These are phyloP conservation scores for Truncatella angustata DNA, from an alignment of 2,329 filamentous ascomycete species.

Conservation along the genomic window DNA sequence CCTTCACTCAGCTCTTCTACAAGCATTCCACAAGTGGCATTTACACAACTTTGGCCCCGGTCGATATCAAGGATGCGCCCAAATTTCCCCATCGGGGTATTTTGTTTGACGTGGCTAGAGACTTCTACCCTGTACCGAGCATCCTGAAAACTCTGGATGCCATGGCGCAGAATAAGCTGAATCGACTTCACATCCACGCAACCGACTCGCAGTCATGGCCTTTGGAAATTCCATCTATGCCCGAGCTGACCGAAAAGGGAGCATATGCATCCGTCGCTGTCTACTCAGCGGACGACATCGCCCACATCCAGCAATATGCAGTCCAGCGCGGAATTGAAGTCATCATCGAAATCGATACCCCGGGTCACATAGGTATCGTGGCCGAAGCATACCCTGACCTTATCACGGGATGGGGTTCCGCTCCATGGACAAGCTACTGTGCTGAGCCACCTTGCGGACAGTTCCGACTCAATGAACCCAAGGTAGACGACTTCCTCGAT, in stretches of 20 bases:
- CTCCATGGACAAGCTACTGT: constrained; percentile 59
- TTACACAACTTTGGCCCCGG: constrained; percentile 72
- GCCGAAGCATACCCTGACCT: constrained; percentile 67
- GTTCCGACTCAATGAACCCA: constrained; percentile 72
- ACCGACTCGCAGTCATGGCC: constrained; percentile 88
- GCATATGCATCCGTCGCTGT: constrained; percentile 67
- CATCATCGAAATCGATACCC: constrained; percentile 77
- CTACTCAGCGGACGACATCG: constrained; percentile 66
- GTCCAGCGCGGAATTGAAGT: constrained; percentile 67
- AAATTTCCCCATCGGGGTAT: constrained; percentile 76
- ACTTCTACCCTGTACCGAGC: constrained; percentile 65
- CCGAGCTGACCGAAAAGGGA: constrained; percentile 69
- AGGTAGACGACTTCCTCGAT: constrained; percentile 69
- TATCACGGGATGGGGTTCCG: constrained; percentile 60
- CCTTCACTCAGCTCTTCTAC: constrained; percentile 79
- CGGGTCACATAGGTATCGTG: constrained; percentile 72
- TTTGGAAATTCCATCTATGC: constrained; percentile 73
- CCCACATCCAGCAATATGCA: constrained; percentile 68
- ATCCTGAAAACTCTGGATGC: constrained; percentile 77
- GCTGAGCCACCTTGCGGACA: constrained; percentile 65
- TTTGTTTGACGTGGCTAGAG: constrained; percentile 74
- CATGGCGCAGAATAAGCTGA: constrained; percentile 77
- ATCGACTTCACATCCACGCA: constrained; percentile 75
- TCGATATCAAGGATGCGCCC: constrained; percentile 70
- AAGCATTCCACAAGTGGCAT: constrained; percentile 57